Base-by-base conservation (phyloP, 1,139 yeast genomes). In the Diutina mesorugosa region DNA sequence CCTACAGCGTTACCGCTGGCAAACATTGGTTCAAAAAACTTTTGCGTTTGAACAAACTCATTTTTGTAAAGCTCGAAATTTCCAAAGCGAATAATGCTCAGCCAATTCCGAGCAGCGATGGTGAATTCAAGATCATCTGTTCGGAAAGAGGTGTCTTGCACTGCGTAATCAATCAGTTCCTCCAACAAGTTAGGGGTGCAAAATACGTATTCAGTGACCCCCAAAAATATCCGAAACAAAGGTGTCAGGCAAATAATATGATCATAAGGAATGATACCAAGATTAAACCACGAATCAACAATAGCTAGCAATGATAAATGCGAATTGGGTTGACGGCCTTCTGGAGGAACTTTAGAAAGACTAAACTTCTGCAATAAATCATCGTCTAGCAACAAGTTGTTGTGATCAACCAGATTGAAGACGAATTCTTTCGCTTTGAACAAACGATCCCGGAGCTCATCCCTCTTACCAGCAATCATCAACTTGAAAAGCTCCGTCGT, bases 181-280 rank as follows among this genome's bases (percentile, higher is more conserved):
- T 90, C 97, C 50, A 93, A 71, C 50, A 91, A 70, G 0, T 86
- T 88, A 0, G 95, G 93, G 0, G 91, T 83, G 64, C 96, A 84
- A 67, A 93, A 93, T 45, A 93, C 72, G 67, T 90, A 91, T 66
- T 93, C 98, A 0, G 96, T 84, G 26, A 93, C 98, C 50, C 98
- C 99, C 55, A 93, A 76, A 71, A 95, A 90, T 53, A 93, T 90
- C 66, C 99, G 78, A 68, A 91, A 93, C 48, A 76, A 65, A 45
- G 99, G 99, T 0, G 99, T 93, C 1, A 97, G 90, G 67, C 99
- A 93, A 61, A 93, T 91, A 72, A 91, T 91, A 69, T 93, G 99
- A 67, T 91, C 97, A 66, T 93, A 91, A 1, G 99, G 99, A 26
- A 87, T 84, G 52, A 93, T 90, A 0, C 87, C 87, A 55, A 90